These are phyloP conservation scores for Candida frijolesensis DNA, from an alignment of 1,139 yeast species.

Conservation along the genomic window DNA sequence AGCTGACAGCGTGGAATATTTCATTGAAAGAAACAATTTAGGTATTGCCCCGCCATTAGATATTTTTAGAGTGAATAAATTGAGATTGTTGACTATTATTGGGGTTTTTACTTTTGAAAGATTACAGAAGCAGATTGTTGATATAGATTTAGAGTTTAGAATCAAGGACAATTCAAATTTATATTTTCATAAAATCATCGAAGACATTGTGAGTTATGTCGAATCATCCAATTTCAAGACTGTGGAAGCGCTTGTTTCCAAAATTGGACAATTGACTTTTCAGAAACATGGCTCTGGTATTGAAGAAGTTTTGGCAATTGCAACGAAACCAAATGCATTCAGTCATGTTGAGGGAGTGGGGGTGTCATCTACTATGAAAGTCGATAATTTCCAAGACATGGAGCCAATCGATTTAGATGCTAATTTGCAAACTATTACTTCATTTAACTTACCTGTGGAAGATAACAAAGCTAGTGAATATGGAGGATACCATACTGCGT, in stretches of 20 bases:
- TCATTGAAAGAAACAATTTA: slow-evolving; percentile 29
- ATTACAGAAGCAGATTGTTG: slow-evolving; percentile 70
- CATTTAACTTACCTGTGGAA: slow-evolving; percentile 38
- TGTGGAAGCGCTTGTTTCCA: slow-evolving; percentile 85
- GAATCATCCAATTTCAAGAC: slow-evolving; percentile 82
- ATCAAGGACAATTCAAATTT: slow-evolving; percentile 40
- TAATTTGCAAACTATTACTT: not conserved
- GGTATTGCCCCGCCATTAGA: slow-evolving; percentile 18
- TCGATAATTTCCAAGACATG: slow-evolving; percentile 31
- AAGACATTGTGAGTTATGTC: slow-evolving; percentile 56
- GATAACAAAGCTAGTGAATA: slow-evolving; percentile 8
- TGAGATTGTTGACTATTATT: slow-evolving; percentile 71
- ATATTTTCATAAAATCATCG: slow-evolving; percentile 41
- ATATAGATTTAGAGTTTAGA: slow-evolving; percentile 53
- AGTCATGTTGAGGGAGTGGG: slow-evolving; percentile 90
- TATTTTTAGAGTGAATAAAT: slow-evolving; percentile 47
- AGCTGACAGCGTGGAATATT: slow-evolving; percentile 51
- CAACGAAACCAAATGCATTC: slow-evolving; percentile 86
- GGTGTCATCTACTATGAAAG: slow-evolving; percentile 62
- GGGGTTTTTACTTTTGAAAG: slow-evolving; percentile 94
- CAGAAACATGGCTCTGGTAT: slow-evolving; percentile 38
- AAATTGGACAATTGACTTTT: slow-evolving; percentile 66
- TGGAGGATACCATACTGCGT: slow-evolving; percentile 53
- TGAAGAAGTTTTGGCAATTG: slow-evolving; percentile 52
- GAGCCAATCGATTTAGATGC: slow-evolving; percentile 23